Evolutionary conservation across 2,329 filamentous ascomycete genomes (phyloP), one percentile per base, ranked within the genome.

Genomic region (Penicillium sp.): DNA sequence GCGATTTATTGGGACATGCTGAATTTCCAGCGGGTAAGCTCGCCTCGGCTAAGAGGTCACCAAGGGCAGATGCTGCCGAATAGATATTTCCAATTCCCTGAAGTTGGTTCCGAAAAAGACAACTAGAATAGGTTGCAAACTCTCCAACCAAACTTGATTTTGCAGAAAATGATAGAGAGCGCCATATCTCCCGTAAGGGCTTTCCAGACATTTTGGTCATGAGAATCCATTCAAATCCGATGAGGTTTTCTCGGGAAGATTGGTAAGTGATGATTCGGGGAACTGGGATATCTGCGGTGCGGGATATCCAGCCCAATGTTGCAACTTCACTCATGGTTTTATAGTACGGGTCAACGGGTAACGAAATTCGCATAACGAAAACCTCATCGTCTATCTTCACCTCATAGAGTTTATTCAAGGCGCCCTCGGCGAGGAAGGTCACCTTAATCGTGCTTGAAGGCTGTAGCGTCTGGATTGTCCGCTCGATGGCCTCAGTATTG

Each of bases 151-250:
- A n/a, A 14, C 35, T 14, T 52, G 2, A 14, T 39, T 61, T 61
- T 33, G 13, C 22, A 52, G 29, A 26, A 27, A 57, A 59, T 39
- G 59, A 37, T 26, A 55, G 35, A 54, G 50, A 58, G 13, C 22
- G 47, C 49, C 49, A 60, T 2, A 42, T 3, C 3, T 64, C 52
- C 14, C 22, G 13, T 13, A 56, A 46, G 11, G 50, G 50, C n/a
- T 33, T 56, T 37, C 56, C 54, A 8, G 59, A 43, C 49, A 59
- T 24, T 56, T 55, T 55, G 4, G 50, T 56, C 59, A 61, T 59
- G 19, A 57, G 5, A 2, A 61, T 61, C 59, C 56, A 61, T 61
- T 62, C 64, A 54, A 66, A 62, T 51, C 57, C 62, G 31, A 66
- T 56, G 1, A 29, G 33, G 45, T 50, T 66, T 5, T 62, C 33